phyloP scores from a whole-genome alignment of 129 eudicot species.

The Saposhnikovia divaricata region DNA sequence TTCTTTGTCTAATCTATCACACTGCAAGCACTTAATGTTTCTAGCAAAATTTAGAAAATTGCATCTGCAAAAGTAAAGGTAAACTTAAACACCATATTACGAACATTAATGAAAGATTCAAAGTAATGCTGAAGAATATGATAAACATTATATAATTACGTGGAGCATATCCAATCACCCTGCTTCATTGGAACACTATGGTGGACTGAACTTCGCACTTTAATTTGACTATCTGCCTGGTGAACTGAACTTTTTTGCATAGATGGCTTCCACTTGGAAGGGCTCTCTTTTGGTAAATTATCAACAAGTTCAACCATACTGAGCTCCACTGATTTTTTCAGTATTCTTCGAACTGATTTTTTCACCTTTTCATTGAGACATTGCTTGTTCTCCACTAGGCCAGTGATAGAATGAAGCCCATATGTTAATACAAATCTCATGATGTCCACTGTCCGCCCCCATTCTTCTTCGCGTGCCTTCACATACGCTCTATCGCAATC shows the following conservation, averaged over 20 bases:
- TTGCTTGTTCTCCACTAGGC: slow-evolving; percentile 33
- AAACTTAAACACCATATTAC: neutral
- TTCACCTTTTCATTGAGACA: slow-evolving; percentile 35
- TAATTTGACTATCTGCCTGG: slow-evolving; percentile 21
- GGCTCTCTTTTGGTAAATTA: slow-evolving; percentile 15
- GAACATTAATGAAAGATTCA: neutral
- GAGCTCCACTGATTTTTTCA: slow-evolving; percentile 46
- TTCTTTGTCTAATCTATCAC: slow-evolving; percentile 20
- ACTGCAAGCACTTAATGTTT: slow-evolving; percentile 45
- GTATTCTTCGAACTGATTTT: slow-evolving; percentile 53
- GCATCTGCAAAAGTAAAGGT: slow-evolving; percentile 35
- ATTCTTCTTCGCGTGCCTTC: slow-evolving; percentile 46
- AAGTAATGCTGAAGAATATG: neutral
- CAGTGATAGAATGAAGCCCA: slow-evolving; percentile 39
- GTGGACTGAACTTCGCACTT: neutral
- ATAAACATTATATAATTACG: slow-evolving; percentile 26
- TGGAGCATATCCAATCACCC: slow-evolving; percentile 59
- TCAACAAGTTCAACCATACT: slow-evolving; percentile 19
- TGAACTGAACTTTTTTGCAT: slow-evolving; percentile 18
- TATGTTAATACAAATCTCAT: slow-evolving; percentile 64
- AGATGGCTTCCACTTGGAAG: slow-evolving; percentile 15
- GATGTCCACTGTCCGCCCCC: slow-evolving; percentile 63
- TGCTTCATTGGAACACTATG: slow-evolving; percentile 20
- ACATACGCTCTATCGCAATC: slow-evolving; percentile 66
- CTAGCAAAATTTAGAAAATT: slow-evolving; percentile 47